Conservation (phyloP, 257 asterid species). For the Coffea canephora region DNA sequence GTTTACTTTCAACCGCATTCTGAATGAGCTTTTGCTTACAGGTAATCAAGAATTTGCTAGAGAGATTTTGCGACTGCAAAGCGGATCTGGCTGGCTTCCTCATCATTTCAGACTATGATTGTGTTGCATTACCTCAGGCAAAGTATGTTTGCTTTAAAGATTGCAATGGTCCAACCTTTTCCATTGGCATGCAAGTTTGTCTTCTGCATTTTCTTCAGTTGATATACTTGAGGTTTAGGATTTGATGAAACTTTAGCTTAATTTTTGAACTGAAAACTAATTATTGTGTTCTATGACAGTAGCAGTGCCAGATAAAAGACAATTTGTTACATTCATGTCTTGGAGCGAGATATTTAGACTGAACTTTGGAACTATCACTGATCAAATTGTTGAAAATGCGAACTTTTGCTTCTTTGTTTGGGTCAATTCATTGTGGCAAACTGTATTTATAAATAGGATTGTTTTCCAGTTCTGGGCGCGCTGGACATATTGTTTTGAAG, state of each 20-base stretch:
- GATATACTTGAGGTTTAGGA: background rate
- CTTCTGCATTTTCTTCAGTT: background rate
- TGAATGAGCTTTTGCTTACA: conserved; percentile 82
- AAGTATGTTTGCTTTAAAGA: background rate
- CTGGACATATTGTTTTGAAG: too few species aligned
- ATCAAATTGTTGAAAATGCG: too few species aligned
- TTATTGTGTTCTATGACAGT: background rate
- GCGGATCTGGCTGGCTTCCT: conserved; percentile 57
- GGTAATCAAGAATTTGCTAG: conserved; percentile 84
- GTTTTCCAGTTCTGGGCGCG: too few species aligned
- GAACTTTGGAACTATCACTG: background rate
- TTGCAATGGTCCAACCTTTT: background rate
- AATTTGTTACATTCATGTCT: background rate
- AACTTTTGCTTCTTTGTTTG: too few species aligned
- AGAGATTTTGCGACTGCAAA: conserved; percentile 63
- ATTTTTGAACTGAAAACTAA: background rate
- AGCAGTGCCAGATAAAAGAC: background rate
- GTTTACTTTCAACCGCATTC: conserved; percentile 70
- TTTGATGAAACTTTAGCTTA: background rate
- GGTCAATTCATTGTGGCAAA: too few species aligned
- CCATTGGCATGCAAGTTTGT: background rate
- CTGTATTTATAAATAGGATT: too few species aligned
- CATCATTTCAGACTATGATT: conserved; percentile 59
- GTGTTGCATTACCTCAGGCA: background rate
- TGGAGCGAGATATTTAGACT: background rate